Base-by-base conservation (phyloP, 2,329 filamentous ascomycete genomes). In the Beauveria sp. region DNA sequence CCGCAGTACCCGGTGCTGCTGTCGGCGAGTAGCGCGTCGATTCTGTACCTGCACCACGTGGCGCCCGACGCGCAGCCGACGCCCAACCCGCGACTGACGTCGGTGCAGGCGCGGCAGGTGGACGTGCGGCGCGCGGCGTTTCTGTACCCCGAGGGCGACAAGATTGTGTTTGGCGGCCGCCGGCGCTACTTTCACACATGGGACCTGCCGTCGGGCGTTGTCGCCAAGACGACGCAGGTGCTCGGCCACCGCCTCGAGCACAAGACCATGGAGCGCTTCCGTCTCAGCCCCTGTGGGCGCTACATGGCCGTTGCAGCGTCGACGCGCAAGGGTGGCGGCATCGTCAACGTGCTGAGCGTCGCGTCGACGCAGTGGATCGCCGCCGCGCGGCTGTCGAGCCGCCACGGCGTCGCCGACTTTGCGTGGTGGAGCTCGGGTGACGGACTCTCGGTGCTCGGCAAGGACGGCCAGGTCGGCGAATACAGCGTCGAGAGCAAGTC, bases 151-250 rank as follows among this genome's bases (percentile, higher is more conserved):
- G 77, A 77, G 18, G 91, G 90, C 65, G 86, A 89, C 65, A 88
- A 88, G 67, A 89, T 99, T 66, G 90, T 96, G 73, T 90, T 97
- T 63, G 89, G 92, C 20, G 93, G 93, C 43, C 88, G 93, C 42
- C 86, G 95, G 55, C 87, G 87, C 65, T 98, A 92, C 78, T 97
- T 98, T 75, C 95, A 98, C 75, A 87, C 89, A 66, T 99, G 95
- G 95, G 88, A 98, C 69, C 82, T 99, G 26, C 80, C 88, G 49
- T 87, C 88, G 0, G 95, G 95, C 49, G 79, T 81, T 14, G 86
- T 99, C 54, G 89, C 93, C 69, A 96, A 96, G 75, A 84, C 96
- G 50, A 86, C 85, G 67, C 81, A 89, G 71, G 78, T 95, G 63
- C 84, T 89, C 70, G 85, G 92, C 65, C 88, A 92, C 67, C 80